Percentiles rank a stretch among this genome's conserved stretches.
Conservation (phyloP, 106 monocot species). For the Chionographis japonica region DNA sequence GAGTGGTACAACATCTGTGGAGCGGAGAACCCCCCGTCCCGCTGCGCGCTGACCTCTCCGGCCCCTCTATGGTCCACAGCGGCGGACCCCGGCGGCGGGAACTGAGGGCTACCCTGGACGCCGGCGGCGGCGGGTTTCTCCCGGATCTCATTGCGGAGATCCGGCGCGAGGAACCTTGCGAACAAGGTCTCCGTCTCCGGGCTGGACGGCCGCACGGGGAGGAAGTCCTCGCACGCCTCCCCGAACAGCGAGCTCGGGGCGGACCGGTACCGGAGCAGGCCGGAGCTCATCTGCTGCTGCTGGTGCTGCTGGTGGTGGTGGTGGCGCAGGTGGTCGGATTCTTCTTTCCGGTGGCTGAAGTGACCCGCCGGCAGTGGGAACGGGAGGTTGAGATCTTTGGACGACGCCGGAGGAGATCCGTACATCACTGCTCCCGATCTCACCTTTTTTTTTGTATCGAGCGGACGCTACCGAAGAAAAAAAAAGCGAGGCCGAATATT, state of each 20-base stretch:
- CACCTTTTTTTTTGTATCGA: no score
- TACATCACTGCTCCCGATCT: slow-evolving; percentile 43
- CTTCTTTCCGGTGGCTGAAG: no score
- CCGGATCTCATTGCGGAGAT: slow-evolving; percentile 42
- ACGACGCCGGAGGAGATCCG: slow-evolving; percentile 48
- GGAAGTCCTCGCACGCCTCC: slow-evolving; percentile 70
- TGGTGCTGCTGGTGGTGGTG: slow-evolving; percentile 26
- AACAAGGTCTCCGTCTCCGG: slow-evolving; percentile 69
- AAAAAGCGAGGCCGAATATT: no score
- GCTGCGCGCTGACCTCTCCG: slow-evolving; percentile 1
- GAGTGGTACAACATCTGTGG: slow-evolving; percentile 57
- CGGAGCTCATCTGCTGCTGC: slow-evolving; percentile 46
- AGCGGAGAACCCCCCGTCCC: slow-evolving; percentile 16
- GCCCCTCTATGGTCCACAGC: slow-evolving; percentile 8
- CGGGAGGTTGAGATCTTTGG: slow-evolving; percentile 55
- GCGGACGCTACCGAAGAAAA: no score
- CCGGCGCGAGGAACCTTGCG: slow-evolving; percentile 57
- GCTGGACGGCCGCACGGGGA: slow-evolving; percentile 48
- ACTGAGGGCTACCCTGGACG: background rate
- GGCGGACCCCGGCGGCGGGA: slow-evolving; percentile 2
- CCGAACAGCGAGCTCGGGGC: slow-evolving; percentile 77
- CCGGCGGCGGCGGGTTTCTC: slow-evolving; percentile 28
- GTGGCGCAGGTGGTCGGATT: no score
- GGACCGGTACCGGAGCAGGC: slow-evolving; percentile 81
- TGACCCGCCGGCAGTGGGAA: slow-evolving; percentile 21